Base-by-base conservation (phyloP, 257 asterid species). In the Fraxinus quadrangulata region DNA sequence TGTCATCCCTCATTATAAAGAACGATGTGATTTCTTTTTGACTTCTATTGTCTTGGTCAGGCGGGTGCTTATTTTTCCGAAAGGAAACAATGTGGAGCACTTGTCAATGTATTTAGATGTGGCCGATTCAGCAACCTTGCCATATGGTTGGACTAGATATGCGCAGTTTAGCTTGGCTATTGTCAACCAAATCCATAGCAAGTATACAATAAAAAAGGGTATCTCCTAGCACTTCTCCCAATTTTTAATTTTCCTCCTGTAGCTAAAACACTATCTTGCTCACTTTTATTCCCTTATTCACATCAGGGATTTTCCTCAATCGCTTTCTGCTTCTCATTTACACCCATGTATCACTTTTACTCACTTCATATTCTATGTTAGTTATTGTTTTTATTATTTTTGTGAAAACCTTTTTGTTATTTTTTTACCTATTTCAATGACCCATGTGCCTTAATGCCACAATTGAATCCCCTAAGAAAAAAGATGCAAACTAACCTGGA, bases 21-120 rank as follows among this genome's bases (percentile, higher is more conserved):
- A 11, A 24, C 1, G 1, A 23, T 36, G 17, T 73, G 14, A 69
- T 47, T 65, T 54, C 47, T 75, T 51, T 71, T 75, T 71, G 39
- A 24, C 39, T 75, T 51, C 47, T 61, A 66, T 81, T 63, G 24
- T 16, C 67, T 49, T 78, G 81, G 73, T 67, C 82, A 87, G 91
- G 91, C 86, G 91, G 42, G 87, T 87, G 67, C 87, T 87, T 12
- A 83, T 87, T 67, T 87, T 87, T 79, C 91, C 89, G 0, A 87
- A 87, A 72, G 90, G 90, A 65, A 85, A 85, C 86, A 87, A 87
- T 61, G 88, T 85, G 72, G 89, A 87, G 23, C 81, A 72, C 77
- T 72, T 87, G 74, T 87, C 91, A 6, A 87, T 87, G 91, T 85
- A 87, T 77, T 80, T 87, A 75, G 91, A 87, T 73, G 91, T 87